Evolutionary conservation across 306 rosid species (phyloP).

Genomic region (Cucumis hystrix): DNA sequence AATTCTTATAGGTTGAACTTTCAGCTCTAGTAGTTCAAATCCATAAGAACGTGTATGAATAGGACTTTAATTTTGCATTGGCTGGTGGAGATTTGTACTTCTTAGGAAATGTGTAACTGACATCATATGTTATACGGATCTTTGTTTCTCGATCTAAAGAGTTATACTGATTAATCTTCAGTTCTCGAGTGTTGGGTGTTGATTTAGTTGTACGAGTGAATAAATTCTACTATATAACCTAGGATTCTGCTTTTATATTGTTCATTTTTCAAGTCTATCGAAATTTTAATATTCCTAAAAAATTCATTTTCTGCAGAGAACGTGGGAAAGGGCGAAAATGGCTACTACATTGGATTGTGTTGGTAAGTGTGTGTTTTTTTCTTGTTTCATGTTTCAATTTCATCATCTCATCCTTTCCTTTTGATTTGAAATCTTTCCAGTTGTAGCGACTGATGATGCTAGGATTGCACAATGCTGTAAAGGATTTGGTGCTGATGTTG

Average conservation of each 20-base stretch:
- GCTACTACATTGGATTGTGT: constrained; percentile 77
- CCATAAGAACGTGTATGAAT: not conserved
- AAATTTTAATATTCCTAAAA: not conserved
- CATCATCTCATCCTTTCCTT: constrained; percentile 10
- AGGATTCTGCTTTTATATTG: not conserved
- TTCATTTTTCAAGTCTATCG: not conserved
- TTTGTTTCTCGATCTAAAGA: not conserved
- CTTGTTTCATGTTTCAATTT: constrained; percentile 3
- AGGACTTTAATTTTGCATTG: not conserved
- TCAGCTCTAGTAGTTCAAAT: not conserved
- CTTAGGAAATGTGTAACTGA: not conserved
- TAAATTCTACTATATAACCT: not conserved
- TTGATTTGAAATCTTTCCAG: constrained; percentile 23
- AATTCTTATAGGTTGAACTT: not conserved
- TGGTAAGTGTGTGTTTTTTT: constrained; percentile 34
- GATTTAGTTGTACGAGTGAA: not conserved
- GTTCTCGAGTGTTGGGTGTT: not conserved
- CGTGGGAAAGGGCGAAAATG: constrained; percentile 92
- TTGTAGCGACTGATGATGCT: constrained; percentile 92
- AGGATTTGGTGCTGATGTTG: constrained; percentile 80
- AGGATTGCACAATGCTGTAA: constrained; percentile 81
- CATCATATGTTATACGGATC: not conserved
- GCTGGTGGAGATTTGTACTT: not conserved
- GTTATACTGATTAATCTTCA: not conserved
- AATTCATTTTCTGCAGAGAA: constrained; percentile 50